Evolutionary conservation across 768 basidiomycete species (phyloP), one percentile per base, ranked within the genome.

Genomic region (Trametes sanguinea): DNA sequence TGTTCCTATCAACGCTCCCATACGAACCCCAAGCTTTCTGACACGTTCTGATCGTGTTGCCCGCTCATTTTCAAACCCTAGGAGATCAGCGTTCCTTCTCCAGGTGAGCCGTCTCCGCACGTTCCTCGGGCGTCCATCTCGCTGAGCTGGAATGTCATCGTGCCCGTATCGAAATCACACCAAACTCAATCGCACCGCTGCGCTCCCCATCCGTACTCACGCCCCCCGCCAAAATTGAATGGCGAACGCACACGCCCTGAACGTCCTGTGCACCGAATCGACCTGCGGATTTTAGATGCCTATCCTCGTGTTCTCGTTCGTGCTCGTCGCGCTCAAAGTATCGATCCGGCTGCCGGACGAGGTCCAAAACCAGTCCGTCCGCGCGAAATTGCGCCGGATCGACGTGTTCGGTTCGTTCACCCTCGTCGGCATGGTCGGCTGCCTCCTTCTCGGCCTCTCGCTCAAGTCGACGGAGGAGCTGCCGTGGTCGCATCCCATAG

Each of bases 391-490:
- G 47, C 79, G 81, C 53, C 88, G 92, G 29, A 89, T 97, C 69
- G 95, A 98, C 76, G 88, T 87, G 69, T 75, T 91, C 57, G 95
- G 95, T 11, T 91, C 89, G 17, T 73, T 90, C 54, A 92, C 92
- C 0, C 83, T 98, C 29, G 92, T 92, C 37, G 76, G 79, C 44
- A 78, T 81, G 51, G 84, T 90, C 60, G 88, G 89, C 58, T 82
- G 82, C 63, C 79, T 93, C 60, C 81, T 95, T 39, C 79, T 92
- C 17, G 91, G 85, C n/a, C 80, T 91, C 68, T 89, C 84, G 69
- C 76, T 93, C 35, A 90, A 92, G 71, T 83, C 87, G 9, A 85
- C 90, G 3, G 92, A 94, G 72, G 87, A 90, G 62, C 76, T 92
- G 51, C 78, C 84, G 3, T 95, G 90, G 90, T 82, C 83, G 6